Percentiles rank a stretch among this genome's conserved stretches.
Evolutionary conservation across 2,329 filamentous ascomycete genomes (phyloP).

Genomic region (Alternaria angustiovoidea): DNA sequence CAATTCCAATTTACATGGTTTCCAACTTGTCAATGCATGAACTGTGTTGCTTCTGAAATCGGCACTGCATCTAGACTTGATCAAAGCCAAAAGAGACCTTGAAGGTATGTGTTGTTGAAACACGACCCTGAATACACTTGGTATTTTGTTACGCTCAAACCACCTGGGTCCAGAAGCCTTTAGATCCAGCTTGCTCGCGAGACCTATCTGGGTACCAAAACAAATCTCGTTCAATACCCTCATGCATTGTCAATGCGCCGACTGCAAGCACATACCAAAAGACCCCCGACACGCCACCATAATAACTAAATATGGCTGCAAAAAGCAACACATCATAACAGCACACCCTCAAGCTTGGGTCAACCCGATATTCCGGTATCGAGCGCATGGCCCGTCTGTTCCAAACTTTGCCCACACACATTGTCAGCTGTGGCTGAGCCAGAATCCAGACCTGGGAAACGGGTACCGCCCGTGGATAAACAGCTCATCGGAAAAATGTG

Average conservation of each 20-base stretch:
- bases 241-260: neutral
- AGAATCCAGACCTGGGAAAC: neutral
- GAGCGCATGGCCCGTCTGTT: neutral
- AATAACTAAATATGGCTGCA: neutral
- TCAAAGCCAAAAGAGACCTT: neutral
- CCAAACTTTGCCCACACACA: neutral
- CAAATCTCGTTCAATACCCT: slow-evolving; percentile 1
- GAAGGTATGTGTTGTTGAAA: neutral
- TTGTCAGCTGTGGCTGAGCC: slow-evolving; percentile 5
- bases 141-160: neutral
- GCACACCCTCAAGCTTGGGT: neutral
- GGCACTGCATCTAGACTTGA: neutral
- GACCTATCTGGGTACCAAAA: neutral
- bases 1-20: neutral
- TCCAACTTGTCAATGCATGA: neutral
- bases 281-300: neutral
- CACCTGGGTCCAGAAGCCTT: neutral
- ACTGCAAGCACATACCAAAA: neutral
- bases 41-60: neutral
- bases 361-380: neutral
- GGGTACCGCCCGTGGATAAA: slow-evolving; percentile 6
- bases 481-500: slow-evolving; percentile 3
- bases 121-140: neutral
- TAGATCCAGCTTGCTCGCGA: neutral
- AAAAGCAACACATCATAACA: neutral